Percentiles rank a stretch among this genome's conserved stretches.
Conservation (phyloP, 345 rosid species). For the Jatropha curcas region DNA sequence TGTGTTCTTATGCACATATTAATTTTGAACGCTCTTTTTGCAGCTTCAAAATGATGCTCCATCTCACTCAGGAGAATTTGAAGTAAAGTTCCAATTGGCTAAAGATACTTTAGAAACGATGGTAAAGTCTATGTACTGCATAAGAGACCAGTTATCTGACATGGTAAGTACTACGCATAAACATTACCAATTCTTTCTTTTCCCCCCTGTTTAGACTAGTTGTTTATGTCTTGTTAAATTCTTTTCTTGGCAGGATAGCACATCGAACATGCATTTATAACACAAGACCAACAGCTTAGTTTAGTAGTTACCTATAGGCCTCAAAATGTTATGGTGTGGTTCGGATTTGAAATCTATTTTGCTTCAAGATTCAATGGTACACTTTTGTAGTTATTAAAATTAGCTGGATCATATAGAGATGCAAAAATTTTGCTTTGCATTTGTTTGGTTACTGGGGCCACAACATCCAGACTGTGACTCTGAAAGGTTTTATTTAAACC, state of each 20-base stretch:
- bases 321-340: slow-evolving; percentile 5
- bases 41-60: slow-evolving; percentile 58
- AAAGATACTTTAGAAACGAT: slow-evolving; percentile 44
- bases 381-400: background rate
- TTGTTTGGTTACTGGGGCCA: background rate
- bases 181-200: background rate
- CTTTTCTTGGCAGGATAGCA: slow-evolving; percentile 20
- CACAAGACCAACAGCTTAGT: slow-evolving; percentile 19
- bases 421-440: too few species aligned
- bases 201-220: background rate
- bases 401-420: background rate
- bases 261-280: slow-evolving; percentile 19
- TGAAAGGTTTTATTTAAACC: background rate
- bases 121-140: slow-evolving; percentile 44
- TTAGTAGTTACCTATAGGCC: background rate
- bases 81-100: slow-evolving; percentile 48
- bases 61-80: slow-evolving; percentile 33
- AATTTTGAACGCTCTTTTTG: background rate
- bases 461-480: background rate
- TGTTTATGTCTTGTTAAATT: background rate
- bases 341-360: background rate
- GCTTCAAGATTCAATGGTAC: background rate
- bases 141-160: slow-evolving; percentile 49
- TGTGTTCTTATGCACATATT: background rate
- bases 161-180: slow-evolving; percentile 31